Evolutionary conservation across 1,139 yeast genomes (phyloP).

Genomic region (Yamadazyma spencermartinsiae): DNA sequence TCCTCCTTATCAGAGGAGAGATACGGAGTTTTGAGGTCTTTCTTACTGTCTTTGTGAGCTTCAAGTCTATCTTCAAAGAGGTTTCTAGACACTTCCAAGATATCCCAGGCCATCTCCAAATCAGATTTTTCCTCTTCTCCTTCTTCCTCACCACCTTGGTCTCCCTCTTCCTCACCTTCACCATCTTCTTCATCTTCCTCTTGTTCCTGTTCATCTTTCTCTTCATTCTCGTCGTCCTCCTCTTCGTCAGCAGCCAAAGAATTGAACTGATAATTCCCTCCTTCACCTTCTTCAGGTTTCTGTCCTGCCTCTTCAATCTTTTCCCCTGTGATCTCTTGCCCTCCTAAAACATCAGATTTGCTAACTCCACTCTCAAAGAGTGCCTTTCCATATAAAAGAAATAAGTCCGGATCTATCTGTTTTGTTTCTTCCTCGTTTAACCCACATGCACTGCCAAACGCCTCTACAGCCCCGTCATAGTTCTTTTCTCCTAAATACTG

Average conservation of each 20-base stretch:
- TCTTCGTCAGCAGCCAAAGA: constrained; percentile 53
- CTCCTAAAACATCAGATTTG: constrained; percentile 81
- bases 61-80: constrained; percentile 53
- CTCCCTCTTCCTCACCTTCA: constrained; percentile 31
- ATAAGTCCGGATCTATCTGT: constrained; percentile 67
- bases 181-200: constrained; percentile 30
- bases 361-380: constrained; percentile 76
- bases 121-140: constrained; percentile 63
- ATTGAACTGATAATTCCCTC: constrained; percentile 55
- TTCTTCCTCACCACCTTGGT: constrained; percentile 29
- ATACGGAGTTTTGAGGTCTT: constrained; percentile 29
- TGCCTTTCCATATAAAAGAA: constrained; percentile 78
- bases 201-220: constrained; percentile 23
- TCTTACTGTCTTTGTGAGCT: constrained; percentile 17
- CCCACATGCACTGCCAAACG: constrained; percentile 77
- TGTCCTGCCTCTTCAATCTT: constrained; percentile 18
- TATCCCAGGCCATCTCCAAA: constrained; percentile 87
- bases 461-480: constrained; percentile 68
- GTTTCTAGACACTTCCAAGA: constrained; percentile 72
- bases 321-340: constrained; percentile 29
- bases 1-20: constrained; percentile 34
- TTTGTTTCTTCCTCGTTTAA: constrained; percentile 46
- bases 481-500: constrained; percentile 55
- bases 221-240: constrained; percentile 29
- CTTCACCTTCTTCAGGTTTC: constrained; percentile 24